Percentiles rank a stretch among this genome's conserved stretches.
Conservation (phyloP, 768 basidiomycete genomes). For the Boletus pseudo-olivaceus region DNA sequence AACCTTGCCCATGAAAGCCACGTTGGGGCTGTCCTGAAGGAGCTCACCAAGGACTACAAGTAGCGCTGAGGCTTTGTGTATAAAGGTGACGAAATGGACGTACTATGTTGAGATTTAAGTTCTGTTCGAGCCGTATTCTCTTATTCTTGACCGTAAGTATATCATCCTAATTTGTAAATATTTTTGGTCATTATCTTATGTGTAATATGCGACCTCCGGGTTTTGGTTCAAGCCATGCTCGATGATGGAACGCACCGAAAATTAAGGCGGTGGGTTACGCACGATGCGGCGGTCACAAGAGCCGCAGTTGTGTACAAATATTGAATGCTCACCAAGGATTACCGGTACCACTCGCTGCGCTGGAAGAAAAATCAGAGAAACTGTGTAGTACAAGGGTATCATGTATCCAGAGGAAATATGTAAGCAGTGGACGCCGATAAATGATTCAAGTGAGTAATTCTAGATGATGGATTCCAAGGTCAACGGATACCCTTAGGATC, state of each 20-base stretch:
- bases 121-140: neutral
- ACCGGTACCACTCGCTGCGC: neutral
- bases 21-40: constrained; percentile 21
- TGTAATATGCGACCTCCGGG: neutral
- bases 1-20: constrained; percentile 24
- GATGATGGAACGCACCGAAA: neutral
- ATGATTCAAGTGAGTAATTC: neutral
- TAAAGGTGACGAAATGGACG: neutral
- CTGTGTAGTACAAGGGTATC: neutral
- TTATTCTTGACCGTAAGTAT: neutral
- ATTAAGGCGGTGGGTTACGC: neutral
- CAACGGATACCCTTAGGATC: neutral
- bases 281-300: neutral
- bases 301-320: neutral
- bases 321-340: neutral
- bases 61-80: neutral
- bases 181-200: neutral
- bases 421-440: neutral
- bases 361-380: neutral
- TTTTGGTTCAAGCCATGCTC: neutral
- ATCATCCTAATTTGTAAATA: neutral
- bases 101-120: neutral
- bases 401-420: neutral
- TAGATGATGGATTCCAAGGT: neutral
- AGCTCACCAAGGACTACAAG: constrained; percentile 9